These are phyloP conservation scores for Melastoma malabathricum DNA, from an alignment of 345 rosid genomes.

Conservation along the genomic window DNA sequence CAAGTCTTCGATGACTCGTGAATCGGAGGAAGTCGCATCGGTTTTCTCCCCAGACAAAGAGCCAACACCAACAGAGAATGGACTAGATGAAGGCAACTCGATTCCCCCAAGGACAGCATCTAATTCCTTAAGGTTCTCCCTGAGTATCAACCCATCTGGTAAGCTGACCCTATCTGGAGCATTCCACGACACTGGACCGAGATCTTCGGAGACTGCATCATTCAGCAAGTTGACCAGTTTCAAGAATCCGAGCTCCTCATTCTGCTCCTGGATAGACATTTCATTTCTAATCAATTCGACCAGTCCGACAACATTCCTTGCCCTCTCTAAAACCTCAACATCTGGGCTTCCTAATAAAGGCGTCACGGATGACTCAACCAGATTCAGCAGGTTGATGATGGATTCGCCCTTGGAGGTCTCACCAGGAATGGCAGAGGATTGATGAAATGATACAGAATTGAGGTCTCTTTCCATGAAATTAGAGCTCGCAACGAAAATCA, in stretches of 20 bases:
- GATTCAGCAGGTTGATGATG: slow-evolving; percentile 33
- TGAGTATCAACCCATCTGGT: slow-evolving; percentile 56
- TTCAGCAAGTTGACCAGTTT: slow-evolving; percentile 30
- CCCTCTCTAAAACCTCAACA: slow-evolving; percentile 81
- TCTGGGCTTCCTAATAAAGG: slow-evolving; percentile 45
- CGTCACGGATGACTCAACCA: slow-evolving; percentile 38
- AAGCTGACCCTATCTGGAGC: slow-evolving; percentile 55
- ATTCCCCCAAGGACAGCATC: slow-evolving; percentile 42
- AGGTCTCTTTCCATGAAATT: slow-evolving; percentile 23
- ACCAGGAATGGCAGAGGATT: slow-evolving; percentile 18
- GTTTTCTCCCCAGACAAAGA: slow-evolving; percentile 22
- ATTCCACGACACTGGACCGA: slow-evolving; percentile 53
- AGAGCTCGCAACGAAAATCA: slow-evolving; percentile 34
- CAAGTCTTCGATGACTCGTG: slow-evolving; percentile 35
- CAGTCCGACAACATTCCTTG: slow-evolving; percentile 55
- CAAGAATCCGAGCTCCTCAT: slow-evolving; percentile 23
- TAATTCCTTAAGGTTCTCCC: slow-evolving; percentile 58
- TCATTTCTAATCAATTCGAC: slow-evolving; percentile 41
- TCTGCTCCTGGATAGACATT: slow-evolving; percentile 11
- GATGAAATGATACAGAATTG: slow-evolving; percentile 18
- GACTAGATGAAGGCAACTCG: slow-evolving; percentile 24
- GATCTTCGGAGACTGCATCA: slow-evolving; percentile 62
- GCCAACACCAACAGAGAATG: slow-evolving; percentile 27
- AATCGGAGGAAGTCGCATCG: slow-evolving; percentile 22
- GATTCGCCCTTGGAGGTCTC: slow-evolving; percentile 32